These are phyloP conservation scores for Cyclostephanos tholiformis DNA, from an alignment of 108 stramenopile genomes.

Conservation along the genomic window DNA sequence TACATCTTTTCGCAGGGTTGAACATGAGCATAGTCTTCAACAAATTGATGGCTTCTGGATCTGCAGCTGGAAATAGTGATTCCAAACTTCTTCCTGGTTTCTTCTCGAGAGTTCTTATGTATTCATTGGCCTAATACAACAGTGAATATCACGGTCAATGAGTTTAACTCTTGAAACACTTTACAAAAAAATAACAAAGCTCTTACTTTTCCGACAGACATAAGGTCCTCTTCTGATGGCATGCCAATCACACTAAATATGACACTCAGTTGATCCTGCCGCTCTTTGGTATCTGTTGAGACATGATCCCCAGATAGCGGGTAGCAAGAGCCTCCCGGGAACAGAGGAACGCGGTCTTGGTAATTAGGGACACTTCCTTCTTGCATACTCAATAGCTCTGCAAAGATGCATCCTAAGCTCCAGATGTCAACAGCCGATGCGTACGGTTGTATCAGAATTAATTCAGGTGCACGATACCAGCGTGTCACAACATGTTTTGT, in stretches of 20 bases:
- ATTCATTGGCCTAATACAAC: constrained; percentile 61
- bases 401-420: constrained; percentile 93
- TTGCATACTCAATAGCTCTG: constrained; percentile 92
- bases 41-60: constrained; percentile 85
- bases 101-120: constrained; percentile 69
- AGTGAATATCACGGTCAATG: neutral
- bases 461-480: constrained; percentile 99
- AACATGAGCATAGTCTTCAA: constrained; percentile 93
- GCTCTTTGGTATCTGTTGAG: constrained; percentile 62
- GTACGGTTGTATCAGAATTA: constrained; percentile 96
- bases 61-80: constrained; percentile 76
- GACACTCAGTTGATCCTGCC: constrained; percentile 95
- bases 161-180: neutral
- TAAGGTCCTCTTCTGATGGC: constrained; percentile 85
- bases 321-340: constrained; percentile 96
- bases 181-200: neutral
- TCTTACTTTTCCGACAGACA: constrained; percentile 67
- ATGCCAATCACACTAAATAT: constrained; percentile 96
- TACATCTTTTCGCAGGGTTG: constrained; percentile 88
- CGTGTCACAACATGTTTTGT: constrained; percentile 99
- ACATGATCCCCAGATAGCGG: constrained; percentile 86
- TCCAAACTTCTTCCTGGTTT: constrained; percentile 60
- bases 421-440: constrained; percentile 96
- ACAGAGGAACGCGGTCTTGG: constrained; percentile 92
- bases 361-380: constrained; percentile 88